Evolutionary conservation across 768 basidiomycete genomes (phyloP).

Genomic region (Piloderma croceum): DNA sequence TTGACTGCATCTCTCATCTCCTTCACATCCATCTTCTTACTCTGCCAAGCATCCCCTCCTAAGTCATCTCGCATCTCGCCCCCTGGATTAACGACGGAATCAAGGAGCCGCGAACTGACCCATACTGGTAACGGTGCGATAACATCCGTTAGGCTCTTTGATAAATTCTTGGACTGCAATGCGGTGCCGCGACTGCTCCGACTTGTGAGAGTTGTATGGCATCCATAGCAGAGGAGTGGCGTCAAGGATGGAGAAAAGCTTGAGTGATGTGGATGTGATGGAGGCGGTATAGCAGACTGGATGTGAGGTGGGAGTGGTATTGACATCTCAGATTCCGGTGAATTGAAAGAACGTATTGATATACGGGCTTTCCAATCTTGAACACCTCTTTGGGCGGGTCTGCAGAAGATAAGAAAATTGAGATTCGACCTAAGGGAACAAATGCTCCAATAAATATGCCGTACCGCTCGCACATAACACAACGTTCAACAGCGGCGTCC

Average conservation of each 20-base stretch:
- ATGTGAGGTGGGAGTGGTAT: constrained; percentile 5
- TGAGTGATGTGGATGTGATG: constrained; percentile 4
- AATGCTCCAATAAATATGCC: constrained; percentile 8
- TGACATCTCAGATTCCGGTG: constrained; percentile 9
- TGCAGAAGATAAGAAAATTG: constrained; percentile 20
- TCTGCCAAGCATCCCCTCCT: constrained; percentile 27
- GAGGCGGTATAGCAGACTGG: constrained; percentile 1
- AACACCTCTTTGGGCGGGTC: constrained; percentile 58
- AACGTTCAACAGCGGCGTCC: constrained; percentile 40
- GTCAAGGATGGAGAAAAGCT: constrained; percentile 27
- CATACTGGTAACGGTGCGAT: constrained; percentile 27
- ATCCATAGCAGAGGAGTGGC: constrained; percentile 54
- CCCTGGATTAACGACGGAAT: background rate
- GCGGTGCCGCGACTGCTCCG: constrained; percentile 41
- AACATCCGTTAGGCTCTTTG: too few relatives aligned
- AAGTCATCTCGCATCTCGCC: background rate
- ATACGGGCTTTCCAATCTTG: constrained; percentile 73
- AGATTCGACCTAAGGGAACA: background rate
- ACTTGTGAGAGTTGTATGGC: constrained; percentile 56
- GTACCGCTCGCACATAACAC: constrained; percentile 65
- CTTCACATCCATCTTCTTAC: constrained; percentile 22
- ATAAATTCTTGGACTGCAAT: constrained; percentile 9
- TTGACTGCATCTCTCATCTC: constrained; percentile 35
- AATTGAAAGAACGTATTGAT: constrained; percentile 55
- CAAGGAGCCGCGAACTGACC: constrained; percentile 21